A percentile compares a stretch with the other conserved stretches of the same genome.
phyloP scores from a whole-genome alignment of 148 eudicot species.

The Gaultheria prostrata region DNA sequence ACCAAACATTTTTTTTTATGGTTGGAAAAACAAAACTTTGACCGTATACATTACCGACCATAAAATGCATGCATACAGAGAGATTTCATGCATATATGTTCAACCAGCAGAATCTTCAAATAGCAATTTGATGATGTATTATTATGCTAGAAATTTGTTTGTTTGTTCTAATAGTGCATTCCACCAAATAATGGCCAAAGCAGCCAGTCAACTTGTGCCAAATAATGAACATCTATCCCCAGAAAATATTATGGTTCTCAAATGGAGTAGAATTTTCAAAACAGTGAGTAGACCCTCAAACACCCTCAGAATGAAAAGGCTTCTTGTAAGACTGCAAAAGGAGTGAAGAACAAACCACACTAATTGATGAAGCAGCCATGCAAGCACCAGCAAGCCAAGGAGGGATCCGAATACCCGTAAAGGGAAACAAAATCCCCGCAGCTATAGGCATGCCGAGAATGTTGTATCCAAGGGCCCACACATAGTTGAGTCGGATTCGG shows the following conservation, averaged over 20 bases:
- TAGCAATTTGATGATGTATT: neutral
- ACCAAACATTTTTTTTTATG: too few species aligned
- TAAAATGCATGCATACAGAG: too few species aligned
- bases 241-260: too few species aligned
- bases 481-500: constrained; percentile 78
- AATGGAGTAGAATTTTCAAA: too few species aligned
- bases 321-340: constrained; percentile 88
- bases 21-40: too few species aligned
- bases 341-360: constrained; percentile 93
- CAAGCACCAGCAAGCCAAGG: constrained; percentile 99
- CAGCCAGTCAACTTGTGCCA: neutral
- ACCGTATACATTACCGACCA: too few species aligned
- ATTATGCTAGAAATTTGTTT: neutral
- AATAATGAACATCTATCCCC: neutral
- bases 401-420: constrained; percentile 79
- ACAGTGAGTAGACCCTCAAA: too few species aligned
- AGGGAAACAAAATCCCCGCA: constrained; percentile 80
- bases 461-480: constrained; percentile 97
- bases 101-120: neutral
- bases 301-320: constrained; percentile 41
- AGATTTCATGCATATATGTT: neutral
- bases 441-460: constrained; percentile 90
- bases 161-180: neutral
- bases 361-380: constrained; percentile 95
- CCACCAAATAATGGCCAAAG: neutral